Evolutionary conservation across 2,329 filamentous ascomycete genomes (phyloP), one percentile per base, ranked within the genome.

Genomic region (Piedraia hortae): DNA sequence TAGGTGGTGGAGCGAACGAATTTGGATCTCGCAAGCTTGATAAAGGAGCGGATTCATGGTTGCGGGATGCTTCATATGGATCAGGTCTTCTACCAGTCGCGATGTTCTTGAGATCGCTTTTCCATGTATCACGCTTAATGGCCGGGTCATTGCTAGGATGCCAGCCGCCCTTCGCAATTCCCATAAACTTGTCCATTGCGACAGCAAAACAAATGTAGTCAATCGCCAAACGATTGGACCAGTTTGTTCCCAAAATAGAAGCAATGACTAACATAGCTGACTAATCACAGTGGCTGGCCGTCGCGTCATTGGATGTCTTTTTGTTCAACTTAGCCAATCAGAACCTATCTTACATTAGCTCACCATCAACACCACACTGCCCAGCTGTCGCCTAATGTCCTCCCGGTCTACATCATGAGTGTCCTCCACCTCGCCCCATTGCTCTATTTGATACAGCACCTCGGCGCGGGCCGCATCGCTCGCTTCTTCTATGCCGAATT

Each of bases 361-460:
- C 6, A 91, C 71, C 21, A 93, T 49, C 37, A 93, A 42, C 9
- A 90, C 57, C 6, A 77, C 73, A 42, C 77, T 88, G 8, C 82
- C 85, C 27, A 93, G 50, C 49, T 93, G 85, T 37, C 82, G 59
- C 40, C 64, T 61, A 32, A 93, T 35, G 45, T 97, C 85, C 46
- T 89, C 82, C 45, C 68, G 73, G 37, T 89, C 72, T 1, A 97
- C 85, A 52, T 97, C 85, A 47, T 97, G 85, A 13, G 80, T 90
- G 46, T 97, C 80, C 44, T 97, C 85, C 1, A 97, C 85, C 53
- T 90, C 80, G 5, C 85, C 85, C 82, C 85, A 93, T 46, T 72
- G 67, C 13, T 60, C 53, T 1, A 69, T 88, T 57, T 97, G 85
- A 69, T 77, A 91, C 31, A 63, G 57, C 9, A 90, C 75, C 51